These are phyloP conservation scores for Quercus berberidifolia DNA, from an alignment of 306 rosid species.

Conservation along the genomic window DNA sequence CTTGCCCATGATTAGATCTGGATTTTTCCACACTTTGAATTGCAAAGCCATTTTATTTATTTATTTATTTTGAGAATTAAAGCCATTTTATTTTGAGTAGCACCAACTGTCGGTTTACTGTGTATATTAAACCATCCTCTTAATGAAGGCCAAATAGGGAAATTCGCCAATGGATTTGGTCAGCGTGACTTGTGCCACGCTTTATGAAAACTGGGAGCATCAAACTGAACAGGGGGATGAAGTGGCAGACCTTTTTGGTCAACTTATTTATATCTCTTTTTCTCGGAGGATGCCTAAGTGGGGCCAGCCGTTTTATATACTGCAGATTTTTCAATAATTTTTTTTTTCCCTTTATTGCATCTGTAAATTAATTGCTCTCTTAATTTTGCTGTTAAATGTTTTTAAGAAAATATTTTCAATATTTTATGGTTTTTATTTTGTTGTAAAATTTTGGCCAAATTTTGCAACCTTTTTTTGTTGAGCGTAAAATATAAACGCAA, in stretches of 20 bases:
- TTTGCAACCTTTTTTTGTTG: no score
- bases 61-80: no score
- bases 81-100: not conserved
- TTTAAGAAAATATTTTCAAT: no score
- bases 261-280: not conserved
- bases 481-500: no score
- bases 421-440: no score
- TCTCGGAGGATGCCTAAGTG: not conserved
- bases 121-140: not conserved
- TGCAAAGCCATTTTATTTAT: not conserved
- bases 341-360: not conserved
- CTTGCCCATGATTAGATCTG: not conserved
- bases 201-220: not conserved
- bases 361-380: not conserved
- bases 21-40: not conserved
- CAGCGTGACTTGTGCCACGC: slow-evolving; percentile 1
- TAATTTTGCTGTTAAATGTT: no score
- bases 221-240: not conserved
- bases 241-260: slow-evolving; percentile 4
- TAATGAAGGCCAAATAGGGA: not conserved
- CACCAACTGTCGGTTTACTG: not conserved
- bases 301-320: not conserved
- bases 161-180: not conserved
- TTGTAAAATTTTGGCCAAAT: no score
- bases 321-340: no score